Base-by-base conservation (phyloP, 768 basidiomycete species). In the Paxillus rubicundulus region DNA sequence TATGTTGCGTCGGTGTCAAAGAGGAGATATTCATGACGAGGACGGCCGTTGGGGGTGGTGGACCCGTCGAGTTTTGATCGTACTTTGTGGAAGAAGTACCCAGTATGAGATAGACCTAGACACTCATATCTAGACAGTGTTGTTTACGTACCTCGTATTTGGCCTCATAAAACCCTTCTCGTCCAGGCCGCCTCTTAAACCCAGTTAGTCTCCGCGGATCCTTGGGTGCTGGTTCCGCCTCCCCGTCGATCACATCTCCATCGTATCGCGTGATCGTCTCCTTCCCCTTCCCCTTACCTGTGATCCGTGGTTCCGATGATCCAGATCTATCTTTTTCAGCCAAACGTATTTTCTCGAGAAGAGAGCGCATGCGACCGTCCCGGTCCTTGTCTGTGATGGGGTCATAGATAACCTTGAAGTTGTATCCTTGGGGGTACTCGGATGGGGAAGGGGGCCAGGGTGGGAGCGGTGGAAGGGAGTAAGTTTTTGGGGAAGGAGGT, bases 11-110 rank as follows among this genome's bases (percentile, higher is more conserved):
- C 1, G 90, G 81, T 2, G 86, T 87, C 24, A 97, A 72, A 0
- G 85, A 82, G 1, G 86, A 84, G 42, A 96, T 72, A 51, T 81
- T 81, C 21, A 82, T 79, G 41, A 96, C 71, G 10, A 95, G 78
- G 5, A 98, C 82, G 2, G 84, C 78, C 0, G 80, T 79, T 0
- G 91, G 82, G 0, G 91, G 93, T 12, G 87, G 84, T 0, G 87
- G 79, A 0, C 84, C 84, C 1, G 76, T 75, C 1, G 92, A 89
- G 61, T 88, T 74, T 20, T 72, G 71, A 66, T 95, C 92, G 74
- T 87, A 83, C 92, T 96, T 67, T 54, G 39, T 27, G 30, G 40
- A 38, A 33, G 50, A 47, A 49, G 27, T 32, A 47, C 6, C n/a
- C 18, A 28, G 36, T 30, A 46, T 61, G 39, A 34, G 50, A 54